Conservation (phyloP, 352 stramenopile genomes). For the Globisporangium nagaii region DNA sequence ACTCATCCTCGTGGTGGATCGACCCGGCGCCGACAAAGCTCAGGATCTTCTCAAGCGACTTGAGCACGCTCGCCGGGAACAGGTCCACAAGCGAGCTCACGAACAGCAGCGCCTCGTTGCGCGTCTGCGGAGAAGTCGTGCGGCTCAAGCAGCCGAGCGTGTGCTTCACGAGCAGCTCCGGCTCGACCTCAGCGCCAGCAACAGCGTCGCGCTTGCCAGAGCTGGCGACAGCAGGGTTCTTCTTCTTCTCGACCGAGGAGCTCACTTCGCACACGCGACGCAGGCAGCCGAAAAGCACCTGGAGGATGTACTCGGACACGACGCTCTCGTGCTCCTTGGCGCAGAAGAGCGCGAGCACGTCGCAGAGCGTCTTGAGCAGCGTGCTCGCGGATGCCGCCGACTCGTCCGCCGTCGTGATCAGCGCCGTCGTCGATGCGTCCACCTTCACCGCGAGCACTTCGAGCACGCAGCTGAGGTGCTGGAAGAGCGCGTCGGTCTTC, state of each 20-base stretch:
- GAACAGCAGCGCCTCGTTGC: slow-evolving; percentile 79
- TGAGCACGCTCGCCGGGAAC: slow-evolving; percentile 62
- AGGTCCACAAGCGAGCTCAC: slow-evolving; percentile 75
- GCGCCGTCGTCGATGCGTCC: slow-evolving; percentile 17
- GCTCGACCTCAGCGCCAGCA: slow-evolving; percentile 26
- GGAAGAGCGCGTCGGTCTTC: slow-evolving; percentile 19
- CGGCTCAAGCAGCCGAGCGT: slow-evolving; percentile 61
- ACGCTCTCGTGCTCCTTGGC: slow-evolving; percentile 36
- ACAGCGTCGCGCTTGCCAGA: slow-evolving; percentile 5
- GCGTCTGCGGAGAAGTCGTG: slow-evolving; percentile 66
- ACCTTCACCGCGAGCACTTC: slow-evolving; percentile 76
- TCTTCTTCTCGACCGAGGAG: background rate
- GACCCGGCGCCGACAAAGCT: slow-evolving; percentile 48
- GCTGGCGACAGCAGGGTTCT: background rate
- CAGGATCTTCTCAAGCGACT: slow-evolving; percentile 76
- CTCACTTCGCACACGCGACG: slow-evolving; percentile 62
- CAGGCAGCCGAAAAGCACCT: slow-evolving; percentile 74
- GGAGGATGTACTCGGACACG: slow-evolving; percentile 76
- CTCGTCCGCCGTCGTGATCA: slow-evolving; percentile 17
- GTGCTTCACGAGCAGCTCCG: slow-evolving; percentile 72
- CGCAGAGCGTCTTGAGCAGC: slow-evolving; percentile 48
- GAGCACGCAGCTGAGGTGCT: slow-evolving; percentile 66
- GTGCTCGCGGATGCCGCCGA: slow-evolving; percentile 19
- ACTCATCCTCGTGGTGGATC: slow-evolving; percentile 76
- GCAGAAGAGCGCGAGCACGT: slow-evolving; percentile 61